Evolutionary conservation across 192 early-diverging fungal species (phyloP).

Genomic region (Entomortierella beljakovae): DNA sequence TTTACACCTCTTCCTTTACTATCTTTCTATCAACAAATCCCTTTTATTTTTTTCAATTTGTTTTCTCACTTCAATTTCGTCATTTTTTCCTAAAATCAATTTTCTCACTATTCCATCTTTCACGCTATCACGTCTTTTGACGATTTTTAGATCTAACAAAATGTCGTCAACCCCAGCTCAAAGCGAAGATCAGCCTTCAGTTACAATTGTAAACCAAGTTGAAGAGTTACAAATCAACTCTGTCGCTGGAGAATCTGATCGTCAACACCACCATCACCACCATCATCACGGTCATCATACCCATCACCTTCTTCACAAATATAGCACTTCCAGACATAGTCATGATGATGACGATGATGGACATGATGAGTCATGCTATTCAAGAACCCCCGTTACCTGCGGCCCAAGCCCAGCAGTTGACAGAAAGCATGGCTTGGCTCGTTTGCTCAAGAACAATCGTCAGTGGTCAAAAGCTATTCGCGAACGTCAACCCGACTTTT

Average conservation of each 20-base stretch:
- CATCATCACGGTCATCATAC: slow-evolving; percentile 4
- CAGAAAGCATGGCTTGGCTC: slow-evolving; percentile 20
- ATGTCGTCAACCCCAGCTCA: slow-evolving; percentile 7
- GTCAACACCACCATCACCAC: not conserved
- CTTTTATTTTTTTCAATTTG: not conserved
- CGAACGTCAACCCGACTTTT: slow-evolving; percentile 74
- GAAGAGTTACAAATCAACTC: slow-evolving; percentile 13
- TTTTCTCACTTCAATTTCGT: not conserved
- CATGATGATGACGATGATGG: slow-evolving; percentile 13
- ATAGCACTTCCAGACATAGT: slow-evolving; percentile 1
- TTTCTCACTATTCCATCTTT: not conserved
- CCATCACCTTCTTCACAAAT: slow-evolving; percentile 44
- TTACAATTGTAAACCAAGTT: slow-evolving; percentile 19
- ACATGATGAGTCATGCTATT: slow-evolving; percentile 35
- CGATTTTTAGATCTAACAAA: slow-evolving; percentile 15
- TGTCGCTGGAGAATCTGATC: not conserved
- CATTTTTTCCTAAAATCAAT: not conserved
- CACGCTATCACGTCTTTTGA: not conserved
- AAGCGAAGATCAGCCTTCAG: not conserved
- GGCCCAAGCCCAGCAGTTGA: slow-evolving; percentile 41
- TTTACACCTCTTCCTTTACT: too few relatives aligned
- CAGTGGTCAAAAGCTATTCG: slow-evolving; percentile 71
- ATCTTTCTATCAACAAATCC: too few relatives aligned
- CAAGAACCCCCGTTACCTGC: slow-evolving; percentile 36
- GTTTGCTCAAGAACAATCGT: slow-evolving; percentile 67